These are phyloP conservation scores for Boletus subcaerulescens DNA, from an alignment of 768 basidiomycete genomes.

Conservation along the genomic window DNA sequence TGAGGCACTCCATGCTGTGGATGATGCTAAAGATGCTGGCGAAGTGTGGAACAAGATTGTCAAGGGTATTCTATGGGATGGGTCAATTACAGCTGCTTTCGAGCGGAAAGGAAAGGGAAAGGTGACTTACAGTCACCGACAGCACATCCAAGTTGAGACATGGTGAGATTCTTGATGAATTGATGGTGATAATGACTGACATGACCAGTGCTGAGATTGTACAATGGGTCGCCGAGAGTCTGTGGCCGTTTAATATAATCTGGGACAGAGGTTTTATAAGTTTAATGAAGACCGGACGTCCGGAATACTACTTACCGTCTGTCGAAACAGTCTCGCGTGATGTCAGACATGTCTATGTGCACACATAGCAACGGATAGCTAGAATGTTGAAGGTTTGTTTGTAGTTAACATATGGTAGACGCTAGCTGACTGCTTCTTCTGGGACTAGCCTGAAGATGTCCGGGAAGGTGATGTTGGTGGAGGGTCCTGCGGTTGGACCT, in stretches of 20 bases:
- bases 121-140: not conserved
- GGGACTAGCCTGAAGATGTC: too few relatives aligned
- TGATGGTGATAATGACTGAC: not conserved
- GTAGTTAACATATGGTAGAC: too few relatives aligned
- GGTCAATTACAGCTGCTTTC: not conserved
- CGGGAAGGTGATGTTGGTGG: too few relatives aligned
- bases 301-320: not conserved
- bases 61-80: not conserved
- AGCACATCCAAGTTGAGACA: not conserved
- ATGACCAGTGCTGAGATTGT: not conserved
- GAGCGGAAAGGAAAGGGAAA: not conserved
- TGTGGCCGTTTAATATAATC: not conserved
- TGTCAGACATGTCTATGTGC: not conserved
- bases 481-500: too few relatives aligned
- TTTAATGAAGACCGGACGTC: not conserved
- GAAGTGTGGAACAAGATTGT: not conserved
- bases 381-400: too few relatives aligned
- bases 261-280: not conserved
- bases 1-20: too few relatives aligned
- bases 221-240: not conserved
- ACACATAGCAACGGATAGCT: too few relatives aligned
- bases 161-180: not conserved
- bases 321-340: not conserved
- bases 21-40: not conserved
- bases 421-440: too few relatives aligned